A percentile compares a stretch with the other conserved stretches of the same genome.
Evolutionary conservation across 805 yeast genomes (phyloP).

Genomic region (Yamadazyma sp.): DNA sequence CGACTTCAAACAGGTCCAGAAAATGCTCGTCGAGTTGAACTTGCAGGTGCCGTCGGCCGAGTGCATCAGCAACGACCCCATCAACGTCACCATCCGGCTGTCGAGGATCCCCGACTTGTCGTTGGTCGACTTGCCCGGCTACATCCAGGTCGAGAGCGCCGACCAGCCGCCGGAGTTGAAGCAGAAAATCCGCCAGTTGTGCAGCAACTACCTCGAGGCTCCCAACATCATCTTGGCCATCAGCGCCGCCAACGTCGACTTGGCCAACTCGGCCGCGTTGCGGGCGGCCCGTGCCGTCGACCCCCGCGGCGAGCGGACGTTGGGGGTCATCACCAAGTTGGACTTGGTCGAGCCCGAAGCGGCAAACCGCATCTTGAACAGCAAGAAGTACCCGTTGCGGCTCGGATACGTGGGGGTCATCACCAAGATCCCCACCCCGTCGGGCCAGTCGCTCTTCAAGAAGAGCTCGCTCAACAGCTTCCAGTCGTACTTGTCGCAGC

Average conservation of each 20-base stretch:
- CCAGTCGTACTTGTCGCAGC: conserved; percentile 67
- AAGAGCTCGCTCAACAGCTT: conserved; percentile 49
- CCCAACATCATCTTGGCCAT: conserved; percentile 96
- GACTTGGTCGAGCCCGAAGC: conserved; percentile 80
- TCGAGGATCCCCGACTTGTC: conserved; percentile 89
- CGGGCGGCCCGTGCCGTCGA: conserved; percentile 87
- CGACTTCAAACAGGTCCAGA: conserved; percentile 86
- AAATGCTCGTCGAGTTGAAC: conserved; percentile 81
- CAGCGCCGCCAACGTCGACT: conserved; percentile 96
- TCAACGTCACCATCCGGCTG: conserved; percentile 85
- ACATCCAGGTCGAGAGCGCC: conserved; percentile 93
- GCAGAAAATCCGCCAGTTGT: conserved; percentile 70
- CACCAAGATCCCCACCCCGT: conserved; percentile 61
- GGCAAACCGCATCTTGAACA: conserved; percentile 68
- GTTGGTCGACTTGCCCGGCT: conserved; percentile 94
- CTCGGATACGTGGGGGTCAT: conserved; percentile 99
- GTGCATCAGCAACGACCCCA: conserved; percentile 91
- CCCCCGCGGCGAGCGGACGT: conserved; percentile 92
- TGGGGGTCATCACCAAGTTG: conserved; percentile 93
- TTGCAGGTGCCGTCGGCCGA: conserved; percentile 87
- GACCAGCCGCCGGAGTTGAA: conserved; percentile 91
- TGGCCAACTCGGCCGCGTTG: conserved; percentile 93
- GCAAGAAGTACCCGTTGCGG: conserved; percentile 81
- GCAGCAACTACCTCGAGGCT: conserved; percentile 80
- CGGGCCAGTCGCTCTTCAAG: conserved; percentile 41